Evolutionary conservation across 2,329 filamentous ascomycete species (phyloP).

Genomic region (Aspergillus pseudoglaucus): DNA sequence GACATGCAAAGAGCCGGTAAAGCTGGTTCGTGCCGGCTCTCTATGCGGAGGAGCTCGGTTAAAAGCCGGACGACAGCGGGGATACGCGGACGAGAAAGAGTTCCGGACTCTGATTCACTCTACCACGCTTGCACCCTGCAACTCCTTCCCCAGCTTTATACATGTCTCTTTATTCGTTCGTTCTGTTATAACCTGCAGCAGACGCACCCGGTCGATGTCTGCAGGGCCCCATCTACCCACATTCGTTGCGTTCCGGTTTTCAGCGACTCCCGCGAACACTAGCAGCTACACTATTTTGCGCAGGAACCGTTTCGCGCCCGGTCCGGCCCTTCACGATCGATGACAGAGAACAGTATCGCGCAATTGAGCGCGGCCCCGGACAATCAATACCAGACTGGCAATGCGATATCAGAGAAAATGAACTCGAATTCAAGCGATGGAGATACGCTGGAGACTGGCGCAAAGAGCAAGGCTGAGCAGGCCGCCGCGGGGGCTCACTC

Average conservation of each 20-base stretch:
- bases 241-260: conserved; percentile 13
- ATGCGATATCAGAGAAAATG: conserved; percentile 20
- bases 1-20: too few species aligned
- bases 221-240: conserved; percentile 19
- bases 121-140: conserved; percentile 5
- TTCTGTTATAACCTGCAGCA: neutral
- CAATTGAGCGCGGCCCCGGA: conserved; percentile 19
- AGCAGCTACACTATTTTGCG: conserved; percentile 12
- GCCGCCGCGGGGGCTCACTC: conserved; percentile 27
- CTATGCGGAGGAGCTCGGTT: conserved; percentile 19
- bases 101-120: neutral
- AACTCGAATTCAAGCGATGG: conserved; percentile 12
- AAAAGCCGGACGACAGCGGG: conserved; percentile 10
- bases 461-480: conserved; percentile 30
- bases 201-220: conserved; percentile 15
- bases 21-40: neutral
- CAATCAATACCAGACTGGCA: conserved; percentile 21
- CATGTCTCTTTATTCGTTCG: neutral
- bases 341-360: conserved; percentile 24
- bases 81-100: conserved; percentile 8
- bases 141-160: conserved; percentile 4
- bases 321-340: conserved; percentile 10
- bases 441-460: conserved; percentile 22
- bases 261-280: conserved; percentile 8
- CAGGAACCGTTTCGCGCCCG: conserved; percentile 16